Evolutionary conservation across 208 protist species (phyloP), one percentile per base, ranked within the genome.

Genomic region (Crithidia expoeki): DNA sequence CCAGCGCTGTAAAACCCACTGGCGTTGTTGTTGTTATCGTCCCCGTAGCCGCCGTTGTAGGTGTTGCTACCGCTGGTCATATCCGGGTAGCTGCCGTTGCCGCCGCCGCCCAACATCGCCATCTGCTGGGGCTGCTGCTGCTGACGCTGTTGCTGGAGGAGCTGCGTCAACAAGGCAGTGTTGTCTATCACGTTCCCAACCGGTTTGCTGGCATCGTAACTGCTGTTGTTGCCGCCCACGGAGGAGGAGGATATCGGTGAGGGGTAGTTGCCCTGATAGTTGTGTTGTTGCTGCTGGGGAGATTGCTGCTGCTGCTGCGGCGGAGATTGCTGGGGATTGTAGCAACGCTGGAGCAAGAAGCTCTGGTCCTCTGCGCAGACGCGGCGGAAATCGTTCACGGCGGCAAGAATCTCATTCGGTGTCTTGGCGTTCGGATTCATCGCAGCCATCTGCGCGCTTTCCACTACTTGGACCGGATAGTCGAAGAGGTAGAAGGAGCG

Each of bases 401-500:
- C 91, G 14, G 61, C 77, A 34, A 87, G 60, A 7, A 96, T 76
- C 36, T 96, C 88, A 28, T 85, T 72, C 34, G 85, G 77, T 10
- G 91, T 94, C 40, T 93, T 94, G n/a, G 75, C 86, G 46, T 79
- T 85, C 21, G 82, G 84, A 61, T 80, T 78, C 65, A 81, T 72
- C 12, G 80, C 84, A 0, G 86, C 81, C 38, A 78, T 63, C 51
- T 70, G 68, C 16, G 86, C 57, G 64, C 84, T 79, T 17, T 88
- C 72, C 9, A 86, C 81, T 30, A 96, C 47, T 47, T 92, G 87
- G 61, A 96, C 84, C 19, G 82, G 80, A 53, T 90, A 82, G 55
- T 96, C 91, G 72, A 94, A 96, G 38, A 96, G 75, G 73, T 93
- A 94, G 66, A 96, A 96, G 30, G 86, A 91, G 16, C 86, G 79